Conservation (phyloP, 2,329 filamentous ascomycete genomes). For the Zymoseptoria ardabiliae region DNA sequence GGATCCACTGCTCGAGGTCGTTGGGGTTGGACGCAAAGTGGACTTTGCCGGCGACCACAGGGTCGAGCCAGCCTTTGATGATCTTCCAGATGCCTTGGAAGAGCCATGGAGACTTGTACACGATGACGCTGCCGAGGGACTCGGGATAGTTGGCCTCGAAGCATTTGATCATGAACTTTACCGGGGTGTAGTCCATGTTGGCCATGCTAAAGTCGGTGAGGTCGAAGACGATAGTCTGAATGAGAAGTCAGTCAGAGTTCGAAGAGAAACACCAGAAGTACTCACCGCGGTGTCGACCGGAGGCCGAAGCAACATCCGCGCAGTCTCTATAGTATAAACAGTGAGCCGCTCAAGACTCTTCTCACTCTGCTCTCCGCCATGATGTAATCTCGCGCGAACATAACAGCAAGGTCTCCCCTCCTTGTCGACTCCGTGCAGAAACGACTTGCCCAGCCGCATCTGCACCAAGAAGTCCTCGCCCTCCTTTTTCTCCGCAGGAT, state of each 20-base stretch:
- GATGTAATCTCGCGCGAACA: slow-evolving; percentile 76
- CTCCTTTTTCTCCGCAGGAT: slow-evolving; percentile 57
- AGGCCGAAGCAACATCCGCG: slow-evolving; percentile 69
- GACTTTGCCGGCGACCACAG: slow-evolving; percentile 88
- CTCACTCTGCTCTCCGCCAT: slow-evolving; percentile 72
- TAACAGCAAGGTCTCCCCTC: slow-evolving; percentile 78
- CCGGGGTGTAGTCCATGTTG: slow-evolving; percentile 96
- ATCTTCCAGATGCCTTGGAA: slow-evolving; percentile 98
- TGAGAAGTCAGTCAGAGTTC: background rate
- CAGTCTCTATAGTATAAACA: slow-evolving; percentile 88
- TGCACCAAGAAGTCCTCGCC: slow-evolving; percentile 75
- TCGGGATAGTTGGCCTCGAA: slow-evolving; percentile 99
- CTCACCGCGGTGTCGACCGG: slow-evolving; percentile 88
- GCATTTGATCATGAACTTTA: slow-evolving; percentile 99
- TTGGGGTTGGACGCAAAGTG: slow-evolving; percentile 79
- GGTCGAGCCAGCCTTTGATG: slow-evolving; percentile 92
- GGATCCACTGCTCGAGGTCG: slow-evolving; percentile 73
- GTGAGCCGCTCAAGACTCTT: slow-evolving; percentile 81
- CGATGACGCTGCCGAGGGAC: slow-evolving; percentile 77
- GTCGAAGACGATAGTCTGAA: slow-evolving; percentile 83
- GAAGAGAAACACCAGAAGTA: slow-evolving; percentile 17
- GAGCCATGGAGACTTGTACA: slow-evolving; percentile 95
- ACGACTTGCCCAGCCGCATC: slow-evolving; percentile 85
- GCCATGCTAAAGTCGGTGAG: slow-evolving; percentile 90
- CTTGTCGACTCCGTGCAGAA: slow-evolving; percentile 80